Conservation (phyloP, 495 filamentous ascomycete genomes). For the Penicillium paxilli region DNA sequence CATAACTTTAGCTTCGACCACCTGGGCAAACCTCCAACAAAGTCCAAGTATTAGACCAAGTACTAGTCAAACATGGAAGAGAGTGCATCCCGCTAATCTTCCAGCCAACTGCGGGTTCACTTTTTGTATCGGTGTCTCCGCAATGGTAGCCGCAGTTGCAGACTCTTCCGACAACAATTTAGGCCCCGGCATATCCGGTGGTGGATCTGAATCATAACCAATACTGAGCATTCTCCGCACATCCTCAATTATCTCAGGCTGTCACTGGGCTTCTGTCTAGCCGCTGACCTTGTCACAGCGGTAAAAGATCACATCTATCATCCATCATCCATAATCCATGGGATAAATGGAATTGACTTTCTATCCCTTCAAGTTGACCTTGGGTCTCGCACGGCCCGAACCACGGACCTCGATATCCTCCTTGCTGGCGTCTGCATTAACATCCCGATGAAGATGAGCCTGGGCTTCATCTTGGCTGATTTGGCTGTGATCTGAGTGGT, state of each 20-base stretch:
- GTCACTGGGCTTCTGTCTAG: background rate
- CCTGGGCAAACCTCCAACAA: too few relatives aligned
- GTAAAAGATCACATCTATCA: too few relatives aligned
- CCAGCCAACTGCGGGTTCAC: background rate
- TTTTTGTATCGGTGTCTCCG: too few relatives aligned
- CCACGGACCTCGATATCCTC: constrained; percentile 5
- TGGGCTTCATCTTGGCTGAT: background rate
- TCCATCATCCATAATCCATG: too few relatives aligned
- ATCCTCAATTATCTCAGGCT: background rate
- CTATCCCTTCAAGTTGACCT: background rate
- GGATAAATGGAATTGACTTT: constrained; percentile 6
- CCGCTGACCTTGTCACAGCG: background rate
- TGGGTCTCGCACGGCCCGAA: constrained; percentile 6
- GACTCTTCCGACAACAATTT: background rate
- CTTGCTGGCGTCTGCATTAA: constrained; percentile 1
- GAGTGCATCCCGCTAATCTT: background rate
- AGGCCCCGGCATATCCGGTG: background rate
- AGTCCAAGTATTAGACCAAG: too few relatives aligned
- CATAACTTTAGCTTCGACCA: constrained; percentile 1
- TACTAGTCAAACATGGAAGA: constrained; percentile 1
- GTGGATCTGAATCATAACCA: background rate
- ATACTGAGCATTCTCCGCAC: background rate
- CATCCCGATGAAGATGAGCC: too few relatives aligned
- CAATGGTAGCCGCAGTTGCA: background rate
- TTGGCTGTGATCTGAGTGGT: background rate